A percentile compares a stretch with the other conserved stretches of the same genome.
Conservation (phyloP, 2,329 filamentous ascomycete species). For the Rhynchosporium graminicola region DNA sequence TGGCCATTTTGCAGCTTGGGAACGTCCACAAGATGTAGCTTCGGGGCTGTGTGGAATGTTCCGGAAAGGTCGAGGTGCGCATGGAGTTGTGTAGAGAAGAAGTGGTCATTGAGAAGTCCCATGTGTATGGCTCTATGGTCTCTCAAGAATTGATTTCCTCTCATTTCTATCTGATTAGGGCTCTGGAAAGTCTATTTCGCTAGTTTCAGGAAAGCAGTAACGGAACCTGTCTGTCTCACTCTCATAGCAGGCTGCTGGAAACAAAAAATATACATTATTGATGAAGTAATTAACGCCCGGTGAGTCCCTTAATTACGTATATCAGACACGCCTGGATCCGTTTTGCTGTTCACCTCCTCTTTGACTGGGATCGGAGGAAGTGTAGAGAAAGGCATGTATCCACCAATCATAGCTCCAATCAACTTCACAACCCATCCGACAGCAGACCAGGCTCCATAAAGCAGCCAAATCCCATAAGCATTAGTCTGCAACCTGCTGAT, state of each 20-base stretch:
- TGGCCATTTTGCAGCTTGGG: constrained; percentile 59
- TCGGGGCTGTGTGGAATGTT: constrained; percentile 59
- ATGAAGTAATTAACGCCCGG: no score
- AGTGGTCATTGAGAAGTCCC: constrained; percentile 14
- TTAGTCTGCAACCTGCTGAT: constrained; percentile 6
- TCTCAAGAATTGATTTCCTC: no score
- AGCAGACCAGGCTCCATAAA: constrained; percentile 1
- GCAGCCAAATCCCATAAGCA: background rate
- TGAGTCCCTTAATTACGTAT: no score
- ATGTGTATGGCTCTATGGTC: no score
- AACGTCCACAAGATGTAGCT: constrained; percentile 53
- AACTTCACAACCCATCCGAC: constrained; percentile 10
- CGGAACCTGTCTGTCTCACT: no score
- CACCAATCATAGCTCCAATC: constrained; percentile 2
- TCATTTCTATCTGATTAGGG: no score
- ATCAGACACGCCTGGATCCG: no score
- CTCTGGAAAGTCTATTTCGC: no score
- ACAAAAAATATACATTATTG: no score
- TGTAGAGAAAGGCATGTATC: background rate
- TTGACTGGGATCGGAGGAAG: background rate
- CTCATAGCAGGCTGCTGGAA: no score
- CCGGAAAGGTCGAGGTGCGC: constrained; percentile 48
- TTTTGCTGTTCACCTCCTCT: background rate
- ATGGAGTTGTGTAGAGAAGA: constrained; percentile 30
- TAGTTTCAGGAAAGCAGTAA: no score